Conservation (phyloP, 2,329 filamentous ascomycete genomes). For the Talaromyces sp. region DNA sequence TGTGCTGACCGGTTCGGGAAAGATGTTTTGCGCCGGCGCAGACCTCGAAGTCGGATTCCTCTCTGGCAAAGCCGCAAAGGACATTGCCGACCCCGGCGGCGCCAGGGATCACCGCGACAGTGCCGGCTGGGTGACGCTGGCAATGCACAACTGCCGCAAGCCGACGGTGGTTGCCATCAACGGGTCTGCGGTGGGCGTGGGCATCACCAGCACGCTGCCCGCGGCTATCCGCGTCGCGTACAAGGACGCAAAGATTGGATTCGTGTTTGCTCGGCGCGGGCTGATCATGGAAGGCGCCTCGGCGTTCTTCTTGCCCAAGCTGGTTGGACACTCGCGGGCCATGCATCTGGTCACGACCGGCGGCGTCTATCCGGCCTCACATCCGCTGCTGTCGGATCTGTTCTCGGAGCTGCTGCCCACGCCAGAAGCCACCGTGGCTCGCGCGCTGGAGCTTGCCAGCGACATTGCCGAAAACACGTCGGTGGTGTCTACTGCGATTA, state of each 20-base stretch:
- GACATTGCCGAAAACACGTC: slow-evolving; percentile 65
- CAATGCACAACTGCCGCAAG: slow-evolving; percentile 54
- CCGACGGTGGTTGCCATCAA: slow-evolving; percentile 53
- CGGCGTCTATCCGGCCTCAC: slow-evolving; percentile 50
- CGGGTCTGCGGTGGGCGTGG: slow-evolving; percentile 53
- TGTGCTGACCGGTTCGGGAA: slow-evolving; percentile 51
- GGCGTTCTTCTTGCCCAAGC: slow-evolving; percentile 65
- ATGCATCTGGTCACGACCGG: slow-evolving; percentile 54
- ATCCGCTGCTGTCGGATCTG: slow-evolving; percentile 50
- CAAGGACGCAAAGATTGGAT: slow-evolving; percentile 60
- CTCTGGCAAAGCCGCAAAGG: slow-evolving; percentile 2
- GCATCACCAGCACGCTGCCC: slow-evolving; percentile 55
- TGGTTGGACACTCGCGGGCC: slow-evolving; percentile 49
- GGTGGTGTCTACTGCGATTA: slow-evolving; percentile 57
- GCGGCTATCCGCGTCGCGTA: slow-evolving; percentile 54
- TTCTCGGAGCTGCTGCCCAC: slow-evolving; percentile 61
- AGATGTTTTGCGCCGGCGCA: slow-evolving; percentile 55
- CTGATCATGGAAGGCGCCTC: slow-evolving; percentile 68
- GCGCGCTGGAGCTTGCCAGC: slow-evolving; percentile 60
- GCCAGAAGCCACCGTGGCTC: slow-evolving; percentile 56
- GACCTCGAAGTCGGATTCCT: slow-evolving; percentile 43
- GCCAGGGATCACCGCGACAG: slow-evolving; percentile 3
- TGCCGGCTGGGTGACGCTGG: slow-evolving; percentile 27
- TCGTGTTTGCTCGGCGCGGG: slow-evolving; percentile 67
- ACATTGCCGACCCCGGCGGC: not conserved